phyloP scores from a whole-genome alignment of 2,329 filamentous ascomycete species.

The Penicillium aurantiogriseum region DNA sequence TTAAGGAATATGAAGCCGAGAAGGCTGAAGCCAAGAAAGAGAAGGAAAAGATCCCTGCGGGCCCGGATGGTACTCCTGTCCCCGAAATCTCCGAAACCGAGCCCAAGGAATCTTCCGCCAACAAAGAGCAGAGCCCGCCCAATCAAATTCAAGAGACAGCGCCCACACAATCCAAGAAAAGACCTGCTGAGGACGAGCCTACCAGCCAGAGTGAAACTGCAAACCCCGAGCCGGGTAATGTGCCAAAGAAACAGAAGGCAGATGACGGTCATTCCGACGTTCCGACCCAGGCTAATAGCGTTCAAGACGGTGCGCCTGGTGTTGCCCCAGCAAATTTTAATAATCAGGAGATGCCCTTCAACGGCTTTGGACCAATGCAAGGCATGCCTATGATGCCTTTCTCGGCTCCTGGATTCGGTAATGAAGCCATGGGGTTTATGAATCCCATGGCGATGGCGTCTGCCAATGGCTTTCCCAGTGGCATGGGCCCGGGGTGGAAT shows the following conservation, averaged over 20 bases:
- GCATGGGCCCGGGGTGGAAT: slow-evolving; percentile 40
- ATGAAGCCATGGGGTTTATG: slow-evolving; percentile 37
- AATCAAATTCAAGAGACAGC: slow-evolving; percentile 33
- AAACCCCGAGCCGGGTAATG: slow-evolving; percentile 35
- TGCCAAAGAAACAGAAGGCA: slow-evolving; percentile 47
- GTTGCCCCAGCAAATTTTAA: slow-evolving; percentile 29
- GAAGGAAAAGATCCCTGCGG: slow-evolving; percentile 37
- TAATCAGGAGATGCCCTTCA: slow-evolving; percentile 38
- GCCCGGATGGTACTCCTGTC: slow-evolving; percentile 25
- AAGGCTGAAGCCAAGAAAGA: slow-evolving; percentile 47
- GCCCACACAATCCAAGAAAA: slow-evolving; percentile 65
- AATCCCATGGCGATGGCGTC: slow-evolving; percentile 42
- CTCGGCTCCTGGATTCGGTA: slow-evolving; percentile 33
- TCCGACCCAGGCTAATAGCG: slow-evolving; percentile 10
- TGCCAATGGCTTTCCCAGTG: slow-evolving; percentile 31
- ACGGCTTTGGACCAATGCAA: slow-evolving; percentile 34
- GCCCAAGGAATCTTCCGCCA: slow-evolving; percentile 10
- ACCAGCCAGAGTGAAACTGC: slow-evolving; percentile 45
- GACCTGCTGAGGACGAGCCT: slow-evolving; percentile 71
- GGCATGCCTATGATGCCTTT: slow-evolving; percentile 36
- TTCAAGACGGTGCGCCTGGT: slow-evolving; percentile 17
- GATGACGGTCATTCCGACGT: slow-evolving; percentile 32
- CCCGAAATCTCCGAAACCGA: slow-evolving; percentile 17
- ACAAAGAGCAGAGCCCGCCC: slow-evolving; percentile 30
- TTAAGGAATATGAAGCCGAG: slow-evolving; percentile 69